These are phyloP conservation scores for Fagopyrum homotropicum DNA, from an alignment of 148 eudicot species.

Conservation along the genomic window DNA sequence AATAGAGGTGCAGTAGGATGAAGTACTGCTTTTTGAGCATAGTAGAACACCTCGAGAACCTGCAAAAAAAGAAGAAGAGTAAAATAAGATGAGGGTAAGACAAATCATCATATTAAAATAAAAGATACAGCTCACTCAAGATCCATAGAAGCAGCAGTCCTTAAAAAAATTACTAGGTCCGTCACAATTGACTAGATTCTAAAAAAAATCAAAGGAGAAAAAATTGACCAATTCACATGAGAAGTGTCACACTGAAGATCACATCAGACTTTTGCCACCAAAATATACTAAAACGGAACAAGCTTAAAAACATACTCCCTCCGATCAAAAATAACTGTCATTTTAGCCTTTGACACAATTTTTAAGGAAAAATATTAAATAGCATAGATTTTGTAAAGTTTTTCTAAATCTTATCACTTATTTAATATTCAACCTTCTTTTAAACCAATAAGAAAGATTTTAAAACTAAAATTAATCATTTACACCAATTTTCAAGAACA, in stretches of 20 bases:
- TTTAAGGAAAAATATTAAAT: too few relatives aligned
- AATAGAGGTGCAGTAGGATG: constrained; percentile 92
- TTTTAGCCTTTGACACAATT: too few relatives aligned
- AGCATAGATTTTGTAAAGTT: too few relatives aligned
- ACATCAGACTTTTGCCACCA: not conserved
- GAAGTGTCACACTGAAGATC: not conserved
- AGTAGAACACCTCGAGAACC: constrained; percentile 93
- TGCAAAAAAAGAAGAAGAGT: constrained; percentile 25
- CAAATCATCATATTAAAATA: not conserved
- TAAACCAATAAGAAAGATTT: too few relatives aligned
- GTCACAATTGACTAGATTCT: not conserved
- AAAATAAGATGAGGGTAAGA: not conserved
- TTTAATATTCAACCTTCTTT: too few relatives aligned
- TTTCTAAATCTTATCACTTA: too few relatives aligned
- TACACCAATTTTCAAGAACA: too few relatives aligned
- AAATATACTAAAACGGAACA: constrained; percentile 4
- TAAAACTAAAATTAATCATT: too few relatives aligned
- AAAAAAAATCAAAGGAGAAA: not conserved
- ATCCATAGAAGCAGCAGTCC: not conserved
- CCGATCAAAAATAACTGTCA: too few relatives aligned
- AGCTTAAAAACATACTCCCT: not conserved
- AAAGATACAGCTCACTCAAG: not conserved
- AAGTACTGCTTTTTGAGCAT: constrained; percentile 94
- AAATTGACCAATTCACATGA: not conserved
- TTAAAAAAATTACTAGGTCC: not conserved